Evolutionary conservation across 2,329 filamentous ascomycete genomes (phyloP).

Genomic region (Exophiala phaeomuriformis): DNA sequence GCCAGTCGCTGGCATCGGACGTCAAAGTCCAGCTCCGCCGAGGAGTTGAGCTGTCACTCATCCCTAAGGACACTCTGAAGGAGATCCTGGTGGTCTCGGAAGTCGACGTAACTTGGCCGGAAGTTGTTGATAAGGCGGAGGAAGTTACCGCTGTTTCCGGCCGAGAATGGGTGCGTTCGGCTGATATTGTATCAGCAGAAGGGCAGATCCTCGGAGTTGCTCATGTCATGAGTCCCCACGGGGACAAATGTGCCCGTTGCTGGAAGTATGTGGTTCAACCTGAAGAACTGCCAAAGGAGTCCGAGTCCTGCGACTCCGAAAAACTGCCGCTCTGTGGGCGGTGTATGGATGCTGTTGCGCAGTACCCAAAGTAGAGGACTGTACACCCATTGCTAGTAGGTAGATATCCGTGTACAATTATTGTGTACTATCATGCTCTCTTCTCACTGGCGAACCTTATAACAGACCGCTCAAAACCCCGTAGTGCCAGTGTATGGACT

Average conservation of each 20-base stretch:
- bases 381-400: background rate
- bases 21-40: slow-evolving; percentile 38
- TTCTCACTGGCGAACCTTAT: background rate
- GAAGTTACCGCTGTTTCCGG: background rate
- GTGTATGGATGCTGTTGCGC: slow-evolving; percentile 19
- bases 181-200: slow-evolving; percentile 9
- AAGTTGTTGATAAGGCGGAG: background rate
- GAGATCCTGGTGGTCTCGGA: slow-evolving; percentile 23
- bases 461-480: background rate
- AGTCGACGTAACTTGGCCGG: slow-evolving; percentile 3
- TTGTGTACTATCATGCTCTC: background rate
- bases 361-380: slow-evolving; percentile 8
- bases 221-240: slow-evolving; percentile 12
- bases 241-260: slow-evolving; percentile 71
- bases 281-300: background rate
- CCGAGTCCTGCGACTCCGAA: background rate
- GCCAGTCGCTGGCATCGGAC: slow-evolving; percentile 71
- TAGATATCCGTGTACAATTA: slow-evolving; percentile 18
- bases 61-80: slow-evolving; percentile 19
- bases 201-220: slow-evolving; percentile 8
- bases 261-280: slow-evolving; percentile 63
- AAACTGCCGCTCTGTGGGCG: slow-evolving; percentile 14
- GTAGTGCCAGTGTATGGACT: no score
- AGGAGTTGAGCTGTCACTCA: slow-evolving; percentile 7
- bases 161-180: slow-evolving; percentile 11